These are phyloP conservation scores for Thymus quinquecostatus DNA, from an alignment of 257 asterid species.

Conservation along the genomic window DNA sequence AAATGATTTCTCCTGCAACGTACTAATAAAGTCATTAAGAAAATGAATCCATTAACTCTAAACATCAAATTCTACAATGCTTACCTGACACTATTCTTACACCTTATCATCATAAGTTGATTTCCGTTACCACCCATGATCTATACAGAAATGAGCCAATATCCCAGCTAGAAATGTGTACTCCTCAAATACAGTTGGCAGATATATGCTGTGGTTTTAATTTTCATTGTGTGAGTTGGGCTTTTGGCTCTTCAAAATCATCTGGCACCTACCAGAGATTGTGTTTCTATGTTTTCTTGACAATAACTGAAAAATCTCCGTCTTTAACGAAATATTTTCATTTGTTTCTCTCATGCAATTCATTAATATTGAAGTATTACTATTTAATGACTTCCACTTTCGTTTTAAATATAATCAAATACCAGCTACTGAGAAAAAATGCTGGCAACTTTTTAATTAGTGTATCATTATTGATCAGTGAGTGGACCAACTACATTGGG, in stretches of 20 bases:
- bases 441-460: not conserved
- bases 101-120: not conserved
- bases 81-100: not conserved
- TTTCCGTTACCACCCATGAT: not conserved
- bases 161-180: too few species aligned
- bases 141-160: too few species aligned
- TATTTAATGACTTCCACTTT: not conserved
- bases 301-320: not conserved
- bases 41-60: not conserved
- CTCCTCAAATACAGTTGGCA: not conserved
- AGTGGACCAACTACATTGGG: not conserved
- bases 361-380: not conserved
- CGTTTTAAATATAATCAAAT: not conserved
- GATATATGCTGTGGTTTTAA: not conserved
- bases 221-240: not conserved
- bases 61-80: not conserved
- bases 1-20: not conserved
- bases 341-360: not conserved
- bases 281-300: slow-evolving; percentile 6
- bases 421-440: not conserved
- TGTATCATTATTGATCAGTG: not conserved
- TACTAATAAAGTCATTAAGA: not conserved
- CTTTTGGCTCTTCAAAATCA: not conserved
- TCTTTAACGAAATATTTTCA: not conserved
- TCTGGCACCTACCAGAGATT: not conserved